A percentile compares a stretch with the other conserved stretches of the same genome.
Evolutionary conservation across 208 protist genomes (phyloP).

Genomic region (Angomonas deanei): DNA sequence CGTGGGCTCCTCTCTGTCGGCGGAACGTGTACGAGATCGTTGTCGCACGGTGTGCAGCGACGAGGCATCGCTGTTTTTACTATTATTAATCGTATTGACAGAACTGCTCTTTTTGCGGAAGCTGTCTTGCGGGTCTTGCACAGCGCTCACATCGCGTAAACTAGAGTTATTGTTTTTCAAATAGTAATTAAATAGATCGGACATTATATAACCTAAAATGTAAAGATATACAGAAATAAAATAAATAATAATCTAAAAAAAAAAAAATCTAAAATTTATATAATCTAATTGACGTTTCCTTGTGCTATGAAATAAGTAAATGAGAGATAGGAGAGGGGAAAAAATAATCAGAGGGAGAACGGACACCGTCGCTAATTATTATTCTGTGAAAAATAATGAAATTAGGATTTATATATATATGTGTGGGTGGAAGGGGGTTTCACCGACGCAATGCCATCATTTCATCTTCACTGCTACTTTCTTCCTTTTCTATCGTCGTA

Average conservation of each 20-base stretch:
- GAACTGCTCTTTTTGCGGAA: neutral
- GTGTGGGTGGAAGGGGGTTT: too few relatives aligned
- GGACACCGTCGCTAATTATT: too few relatives aligned
- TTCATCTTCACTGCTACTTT: conserved; percentile 41
- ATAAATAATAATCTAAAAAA: conserved; percentile 8
- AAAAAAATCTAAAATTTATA: neutral
- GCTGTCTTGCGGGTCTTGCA: neutral
- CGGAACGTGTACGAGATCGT: neutral
- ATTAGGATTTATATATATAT: conserved; percentile 3
- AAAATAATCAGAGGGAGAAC: too few relatives aligned
- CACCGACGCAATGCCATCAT: conserved; percentile 32
- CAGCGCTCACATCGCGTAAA: neutral
- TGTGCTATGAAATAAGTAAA: neutral
- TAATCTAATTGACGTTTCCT: neutral
- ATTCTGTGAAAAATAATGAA: too few relatives aligned
- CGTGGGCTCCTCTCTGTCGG: neutral
- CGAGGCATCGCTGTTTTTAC: neutral
- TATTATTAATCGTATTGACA: neutral
- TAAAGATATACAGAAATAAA: too few relatives aligned
- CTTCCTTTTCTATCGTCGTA: conserved; percentile 17
- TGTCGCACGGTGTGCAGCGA: neutral
- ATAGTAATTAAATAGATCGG: too few relatives aligned
- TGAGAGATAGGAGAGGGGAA: neutral
- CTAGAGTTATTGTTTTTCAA: neutral
- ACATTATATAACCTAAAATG: too few relatives aligned